Evolutionary conservation across 805 yeast genomes (phyloP).

Genomic region (Saccharomycopsis guyanensis): DNA sequence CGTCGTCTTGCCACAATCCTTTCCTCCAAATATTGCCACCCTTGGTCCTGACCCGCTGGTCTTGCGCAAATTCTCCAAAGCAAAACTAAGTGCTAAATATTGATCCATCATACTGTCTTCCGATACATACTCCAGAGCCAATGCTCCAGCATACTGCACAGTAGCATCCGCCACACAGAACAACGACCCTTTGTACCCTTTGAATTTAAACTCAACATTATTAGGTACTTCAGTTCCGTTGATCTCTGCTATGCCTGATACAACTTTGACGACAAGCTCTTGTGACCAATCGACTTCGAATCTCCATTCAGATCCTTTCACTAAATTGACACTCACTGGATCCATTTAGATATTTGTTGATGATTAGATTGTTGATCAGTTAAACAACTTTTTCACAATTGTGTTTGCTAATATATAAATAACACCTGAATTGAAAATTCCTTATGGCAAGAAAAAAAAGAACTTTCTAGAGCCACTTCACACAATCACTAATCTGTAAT

Average conservation of each 20-base stretch:
- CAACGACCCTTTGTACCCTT: constrained; percentile 46
- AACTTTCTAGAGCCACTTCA: no score
- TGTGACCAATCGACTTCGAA: constrained; percentile 55
- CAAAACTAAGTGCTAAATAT: constrained; percentile 65
- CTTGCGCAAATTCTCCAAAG: constrained; percentile 50
- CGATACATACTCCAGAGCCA: constrained; percentile 52
- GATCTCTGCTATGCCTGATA: constrained; percentile 74
- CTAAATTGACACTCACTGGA: constrained; percentile 7
- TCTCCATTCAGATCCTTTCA: constrained; percentile 59
- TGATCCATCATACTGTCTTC: constrained; percentile 63
- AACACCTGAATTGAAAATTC: no score
- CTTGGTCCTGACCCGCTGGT: constrained; percentile 37
- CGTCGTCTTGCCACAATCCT: constrained; percentile 72
- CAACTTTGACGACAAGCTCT: constrained; percentile 42
- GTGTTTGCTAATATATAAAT: no score
- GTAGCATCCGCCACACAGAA: constrained; percentile 35
- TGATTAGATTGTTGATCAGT: no score
- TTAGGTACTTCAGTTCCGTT: constrained; percentile 88
- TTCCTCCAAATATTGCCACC: constrained; percentile 69
- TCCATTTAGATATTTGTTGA: not conserved
- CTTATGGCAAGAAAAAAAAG: no score
- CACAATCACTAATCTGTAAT: no score
- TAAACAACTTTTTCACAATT: no score
- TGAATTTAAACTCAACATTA: constrained; percentile 53
- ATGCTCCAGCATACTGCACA: constrained; percentile 27